A percentile compares a stretch with the other conserved stretches of the same genome.
Conservation (phyloP, 805 yeast species). For the Jamesozyma piceae region DNA sequence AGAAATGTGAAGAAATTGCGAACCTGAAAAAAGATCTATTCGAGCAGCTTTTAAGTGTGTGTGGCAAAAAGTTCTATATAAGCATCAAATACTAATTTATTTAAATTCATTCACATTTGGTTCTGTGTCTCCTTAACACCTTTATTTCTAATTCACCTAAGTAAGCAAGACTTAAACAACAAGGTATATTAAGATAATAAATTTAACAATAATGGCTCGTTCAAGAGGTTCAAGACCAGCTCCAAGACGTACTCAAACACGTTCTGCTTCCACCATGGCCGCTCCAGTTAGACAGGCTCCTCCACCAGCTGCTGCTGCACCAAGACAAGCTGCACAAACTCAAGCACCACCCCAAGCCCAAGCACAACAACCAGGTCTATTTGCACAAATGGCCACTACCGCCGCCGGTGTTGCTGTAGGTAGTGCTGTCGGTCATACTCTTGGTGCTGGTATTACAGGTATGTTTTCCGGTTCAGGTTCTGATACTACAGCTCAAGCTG, state of each 20-base stretch:
- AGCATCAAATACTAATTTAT: no score
- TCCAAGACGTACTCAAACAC: constrained; percentile 41
- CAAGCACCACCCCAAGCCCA: constrained; percentile 36
- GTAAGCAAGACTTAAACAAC: not conserved
- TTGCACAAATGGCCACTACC: constrained; percentile 95
- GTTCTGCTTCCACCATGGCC: constrained; percentile 74
- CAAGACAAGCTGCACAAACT: constrained; percentile 3
- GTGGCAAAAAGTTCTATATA: no score
- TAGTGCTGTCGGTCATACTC: constrained; percentile 90
- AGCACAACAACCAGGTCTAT: constrained; percentile 70
- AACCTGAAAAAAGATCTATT: no score
- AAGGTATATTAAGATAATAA: not conserved
- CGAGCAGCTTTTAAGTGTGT: no score
- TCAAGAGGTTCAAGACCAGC: constrained; percentile 38
- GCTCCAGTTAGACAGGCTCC: constrained; percentile 51
- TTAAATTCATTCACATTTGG: no score
- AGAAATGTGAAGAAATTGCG: not conserved
- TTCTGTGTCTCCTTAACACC: no score
- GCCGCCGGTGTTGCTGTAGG: constrained; percentile 99
- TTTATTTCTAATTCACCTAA: no score
- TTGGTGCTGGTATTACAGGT: constrained; percentile 88
- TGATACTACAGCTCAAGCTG: constrained; percentile 40
- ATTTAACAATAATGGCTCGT: constrained; percentile 36
- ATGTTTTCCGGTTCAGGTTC: constrained; percentile 65
- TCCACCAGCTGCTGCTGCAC: constrained; percentile 41